A percentile compares a stretch with the other conserved stretches of the same genome.
Conservation (phyloP, 2,329 filamentous ascomycete species). For the Hypocreales sp. region DNA sequence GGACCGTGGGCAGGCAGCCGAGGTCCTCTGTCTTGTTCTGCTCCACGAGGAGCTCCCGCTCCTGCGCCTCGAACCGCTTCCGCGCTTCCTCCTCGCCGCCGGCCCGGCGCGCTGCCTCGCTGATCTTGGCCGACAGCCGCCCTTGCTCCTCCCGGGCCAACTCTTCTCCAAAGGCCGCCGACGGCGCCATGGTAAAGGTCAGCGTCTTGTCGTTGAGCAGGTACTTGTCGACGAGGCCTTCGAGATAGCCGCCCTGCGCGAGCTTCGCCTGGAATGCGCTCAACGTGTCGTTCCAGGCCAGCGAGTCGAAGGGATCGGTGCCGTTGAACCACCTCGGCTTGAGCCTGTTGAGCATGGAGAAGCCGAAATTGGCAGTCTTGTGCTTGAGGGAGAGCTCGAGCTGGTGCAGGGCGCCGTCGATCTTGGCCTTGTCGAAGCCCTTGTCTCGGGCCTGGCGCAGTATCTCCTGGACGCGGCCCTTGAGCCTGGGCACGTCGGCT, state of each 20-base stretch:
- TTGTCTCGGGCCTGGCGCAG: slow-evolving; percentile 53
- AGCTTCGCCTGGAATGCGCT: slow-evolving; percentile 66
- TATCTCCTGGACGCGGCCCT: slow-evolving; percentile 57
- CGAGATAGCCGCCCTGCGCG: slow-evolving; percentile 64
- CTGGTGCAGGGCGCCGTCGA: slow-evolving; percentile 88
- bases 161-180: slow-evolving; percentile 56
- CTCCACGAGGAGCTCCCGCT: slow-evolving; percentile 64
- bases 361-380: slow-evolving; percentile 90
- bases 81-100: slow-evolving; percentile 58
- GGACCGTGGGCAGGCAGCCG: slow-evolving; percentile 73
- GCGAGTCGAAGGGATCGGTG: slow-evolving; percentile 75
- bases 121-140: slow-evolving; percentile 60
- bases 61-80: slow-evolving; percentile 57
- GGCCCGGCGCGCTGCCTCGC: slow-evolving; percentile 49
- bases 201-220: slow-evolving; percentile 74
- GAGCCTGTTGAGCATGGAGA: slow-evolving; percentile 75
- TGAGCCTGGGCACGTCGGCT: slow-evolving; percentile 62
- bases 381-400: slow-evolving; percentile 87
- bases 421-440: slow-evolving; percentile 80
- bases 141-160: slow-evolving; percentile 62
- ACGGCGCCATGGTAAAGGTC: slow-evolving; percentile 89
- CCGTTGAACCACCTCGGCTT: slow-evolving; percentile 94
- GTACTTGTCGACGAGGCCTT: slow-evolving; percentile 77
- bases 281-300: slow-evolving; percentile 86
- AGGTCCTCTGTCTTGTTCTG: slow-evolving; percentile 80